Evolutionary conservation across 163 green algal genomes (phyloP).

Genomic region (Trebouxia gelatinosa): DNA sequence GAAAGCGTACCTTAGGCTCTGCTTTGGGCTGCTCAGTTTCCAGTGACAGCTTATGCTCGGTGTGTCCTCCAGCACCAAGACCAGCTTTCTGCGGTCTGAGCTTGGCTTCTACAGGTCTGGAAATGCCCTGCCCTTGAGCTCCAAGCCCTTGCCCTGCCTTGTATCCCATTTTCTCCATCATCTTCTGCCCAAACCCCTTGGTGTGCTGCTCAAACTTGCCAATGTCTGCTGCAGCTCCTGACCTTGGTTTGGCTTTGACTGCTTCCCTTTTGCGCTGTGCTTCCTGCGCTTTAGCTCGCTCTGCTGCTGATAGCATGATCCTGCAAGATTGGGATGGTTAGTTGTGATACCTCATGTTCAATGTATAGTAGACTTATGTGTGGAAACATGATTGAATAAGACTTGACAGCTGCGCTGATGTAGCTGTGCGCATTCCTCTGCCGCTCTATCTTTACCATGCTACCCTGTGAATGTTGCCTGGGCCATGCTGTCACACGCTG

Average conservation of each 20-base stretch:
- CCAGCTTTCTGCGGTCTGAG: conserved; percentile 91
- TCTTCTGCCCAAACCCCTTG: conserved; percentile 94
- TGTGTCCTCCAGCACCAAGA: conserved; percentile 74
- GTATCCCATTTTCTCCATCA: conserved; percentile 95
- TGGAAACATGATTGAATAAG: no score
- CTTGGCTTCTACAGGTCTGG: conserved; percentile 84
- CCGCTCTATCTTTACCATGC: no score
- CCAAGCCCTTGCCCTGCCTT: conserved; percentile 37
- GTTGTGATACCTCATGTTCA: no score
- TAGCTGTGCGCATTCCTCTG: no score
- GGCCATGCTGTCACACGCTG: no score
- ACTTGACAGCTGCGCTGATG: no score
- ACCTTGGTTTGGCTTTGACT: not conserved
- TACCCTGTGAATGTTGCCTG: no score
- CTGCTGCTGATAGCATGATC: conserved; percentile 29
- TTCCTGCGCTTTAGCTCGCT: conserved; percentile 17
- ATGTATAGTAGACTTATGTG: no score
- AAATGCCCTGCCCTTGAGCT: conserved; percentile 76
- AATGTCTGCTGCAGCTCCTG: conserved; percentile 44
- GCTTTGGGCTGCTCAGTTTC: conserved; percentile 19
- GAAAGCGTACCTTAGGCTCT: conserved; percentile 14
- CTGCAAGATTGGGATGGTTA: no score
- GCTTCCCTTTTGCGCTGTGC: conserved; percentile 15
- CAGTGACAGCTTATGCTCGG: conserved; percentile 43
- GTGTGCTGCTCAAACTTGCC: conserved; percentile 93